These are phyloP conservation scores for Endotrypanum monterogeii DNA, from an alignment of 208 protist species.

Conservation along the genomic window DNA sequence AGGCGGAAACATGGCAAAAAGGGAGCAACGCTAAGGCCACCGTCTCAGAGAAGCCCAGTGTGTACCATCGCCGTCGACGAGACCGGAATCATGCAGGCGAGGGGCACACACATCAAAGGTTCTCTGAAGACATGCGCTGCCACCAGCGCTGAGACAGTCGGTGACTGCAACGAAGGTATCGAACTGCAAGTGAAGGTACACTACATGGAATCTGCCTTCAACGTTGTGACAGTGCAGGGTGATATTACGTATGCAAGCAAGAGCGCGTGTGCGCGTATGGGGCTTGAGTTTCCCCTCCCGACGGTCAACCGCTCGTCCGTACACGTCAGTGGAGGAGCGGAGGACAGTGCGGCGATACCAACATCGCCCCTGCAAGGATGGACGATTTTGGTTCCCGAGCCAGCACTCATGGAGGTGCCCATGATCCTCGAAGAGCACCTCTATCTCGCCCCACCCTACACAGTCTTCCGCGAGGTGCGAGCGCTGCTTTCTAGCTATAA, in stretches of 20 bases:
- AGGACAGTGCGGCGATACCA: not conserved
- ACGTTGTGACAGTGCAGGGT: slow-evolving; percentile 33
- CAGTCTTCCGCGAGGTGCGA: slow-evolving; percentile 31
- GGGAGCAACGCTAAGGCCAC: not conserved
- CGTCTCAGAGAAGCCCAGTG: not conserved
- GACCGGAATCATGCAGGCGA: not conserved
- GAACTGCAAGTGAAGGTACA: slow-evolving; percentile 34
- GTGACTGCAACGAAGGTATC: slow-evolving; percentile 6
- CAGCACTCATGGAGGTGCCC: slow-evolving; percentile 35
- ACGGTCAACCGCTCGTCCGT: not conserved
- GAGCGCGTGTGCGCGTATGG: slow-evolving; percentile 19
- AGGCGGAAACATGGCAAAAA: not conserved
- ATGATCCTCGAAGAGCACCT: slow-evolving; percentile 44
- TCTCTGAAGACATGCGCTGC: not conserved
- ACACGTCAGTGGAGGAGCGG: not conserved
- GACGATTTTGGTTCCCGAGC: slow-evolving; percentile 49
- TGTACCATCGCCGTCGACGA: no score
- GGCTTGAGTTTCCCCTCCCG: not conserved
- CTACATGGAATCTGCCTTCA: slow-evolving; percentile 35
- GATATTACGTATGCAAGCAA: slow-evolving; percentile 26
- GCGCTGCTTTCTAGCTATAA: slow-evolving; percentile 57
- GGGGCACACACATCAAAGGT: not conserved
- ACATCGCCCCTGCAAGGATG: slow-evolving; percentile 21
- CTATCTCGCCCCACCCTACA: slow-evolving; percentile 61
- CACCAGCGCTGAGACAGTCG: not conserved